Evolutionary conservation across 2,329 filamentous ascomycete species (phyloP), one percentile per base, ranked within the genome.

Genomic region (Penicillium brasilianum): DNA sequence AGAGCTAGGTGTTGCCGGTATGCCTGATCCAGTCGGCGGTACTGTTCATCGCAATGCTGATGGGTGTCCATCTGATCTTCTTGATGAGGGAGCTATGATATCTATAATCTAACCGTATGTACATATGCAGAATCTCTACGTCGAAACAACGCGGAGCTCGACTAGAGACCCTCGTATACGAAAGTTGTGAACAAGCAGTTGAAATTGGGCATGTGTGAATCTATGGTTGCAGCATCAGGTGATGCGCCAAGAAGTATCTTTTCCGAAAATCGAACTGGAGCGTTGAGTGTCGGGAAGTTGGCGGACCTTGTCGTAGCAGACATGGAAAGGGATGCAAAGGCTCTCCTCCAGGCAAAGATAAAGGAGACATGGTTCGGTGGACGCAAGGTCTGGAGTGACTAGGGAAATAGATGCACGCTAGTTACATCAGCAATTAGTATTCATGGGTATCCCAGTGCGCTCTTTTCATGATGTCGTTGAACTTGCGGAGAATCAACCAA

Each of bases 91-190:
- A 6, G 37, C 37, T 16, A 39, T 39, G 37, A 39, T 39, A 16
- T 18, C 37, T 39, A 39, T 39, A 14, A 39, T 39, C 37, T 39
- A 16, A 8, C 78, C 77, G 2, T 77, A 82, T 63, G 25, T 44
- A 14, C 59, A 55, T 1, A 37, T 61, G 36, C 50, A 71, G 10
- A 84, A 83, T 61, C 56, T 84, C 44, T 83, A 83, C 61, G 77
- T 79, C n/a, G 82, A 81, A 7, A 82, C 80, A 1, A 83, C 82
- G 18, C 74, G 82, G 49, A 75, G 75, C 32, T 49, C 46, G n/a
- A 13, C 46, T 18, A 44, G 41, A 22, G 11, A 44, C 3, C 41
- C 20, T 44, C 18, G 11, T 44, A 44, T 22, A 13, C 41, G 4
- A 44, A 44, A 44, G 20, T 44, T 20, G 41, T 44, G 2, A 44